These are phyloP conservation scores for Talaromyces sp. DNA, from an alignment of 2,329 filamentous ascomycete species.

Conservation along the genomic window DNA sequence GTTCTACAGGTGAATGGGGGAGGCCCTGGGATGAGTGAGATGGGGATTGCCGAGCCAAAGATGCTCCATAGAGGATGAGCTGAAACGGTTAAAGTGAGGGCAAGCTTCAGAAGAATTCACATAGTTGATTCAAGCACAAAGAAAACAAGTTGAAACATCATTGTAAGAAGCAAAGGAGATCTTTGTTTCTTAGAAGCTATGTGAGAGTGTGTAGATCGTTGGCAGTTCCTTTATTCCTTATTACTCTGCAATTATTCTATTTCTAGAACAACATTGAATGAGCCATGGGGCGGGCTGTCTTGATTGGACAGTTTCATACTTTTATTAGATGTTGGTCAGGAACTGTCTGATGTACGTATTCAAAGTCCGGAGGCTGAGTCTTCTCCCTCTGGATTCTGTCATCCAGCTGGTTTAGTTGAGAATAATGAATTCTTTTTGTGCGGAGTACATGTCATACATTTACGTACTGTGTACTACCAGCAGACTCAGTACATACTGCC, in stretches of 20 bases:
- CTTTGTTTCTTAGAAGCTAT: too few relatives aligned
- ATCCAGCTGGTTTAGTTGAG: background rate
- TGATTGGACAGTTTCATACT: background rate
- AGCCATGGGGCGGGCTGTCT: background rate
- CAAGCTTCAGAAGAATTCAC: background rate
- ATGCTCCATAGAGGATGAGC: slow-evolving; percentile 1
- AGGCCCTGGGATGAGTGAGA: background rate
- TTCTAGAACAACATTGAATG: background rate
- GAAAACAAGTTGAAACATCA: background rate
- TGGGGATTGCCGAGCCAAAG: background rate
- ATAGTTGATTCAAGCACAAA: background rate
- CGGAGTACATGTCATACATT: background rate
- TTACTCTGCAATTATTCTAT: background rate
- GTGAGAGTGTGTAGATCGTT: too few relatives aligned
- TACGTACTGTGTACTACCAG: background rate
- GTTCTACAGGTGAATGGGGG: background rate
- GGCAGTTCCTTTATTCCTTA: background rate
- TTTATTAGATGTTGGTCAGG: too few relatives aligned
- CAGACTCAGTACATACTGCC: background rate
- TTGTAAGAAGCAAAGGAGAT: background rate
- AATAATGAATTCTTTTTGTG: background rate
- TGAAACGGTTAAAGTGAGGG: background rate
- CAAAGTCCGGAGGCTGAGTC: background rate
- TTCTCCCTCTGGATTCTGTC: background rate
- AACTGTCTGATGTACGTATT: background rate